Percentiles rank a stretch among this genome's conserved stretches.
phyloP scores from a whole-genome alignment of 164 flowering plant species.

The Cinnamomum chago region DNA sequence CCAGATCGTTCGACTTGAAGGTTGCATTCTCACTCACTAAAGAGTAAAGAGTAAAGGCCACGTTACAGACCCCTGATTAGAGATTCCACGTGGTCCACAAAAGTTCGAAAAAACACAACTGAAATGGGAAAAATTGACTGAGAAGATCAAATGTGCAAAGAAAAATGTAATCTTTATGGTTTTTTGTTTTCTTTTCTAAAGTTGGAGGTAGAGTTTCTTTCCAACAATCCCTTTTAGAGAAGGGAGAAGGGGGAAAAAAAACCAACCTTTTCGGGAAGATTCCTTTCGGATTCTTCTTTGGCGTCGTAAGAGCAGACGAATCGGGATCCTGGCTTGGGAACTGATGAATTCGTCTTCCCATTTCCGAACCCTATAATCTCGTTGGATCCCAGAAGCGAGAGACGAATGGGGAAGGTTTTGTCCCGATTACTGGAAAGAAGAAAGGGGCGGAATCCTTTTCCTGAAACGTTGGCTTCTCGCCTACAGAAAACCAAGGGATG shows the following conservation, averaged over 20 bases:
- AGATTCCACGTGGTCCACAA: too few species aligned
- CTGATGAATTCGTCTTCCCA: neutral
- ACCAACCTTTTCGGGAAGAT: constrained; percentile 23
- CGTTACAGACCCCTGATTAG: too few species aligned
- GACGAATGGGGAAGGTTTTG: neutral
- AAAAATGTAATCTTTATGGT: neutral
- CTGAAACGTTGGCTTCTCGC: neutral
- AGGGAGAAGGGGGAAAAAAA: neutral
- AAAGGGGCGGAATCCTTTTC: too few species aligned
- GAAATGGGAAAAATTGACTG: neutral
- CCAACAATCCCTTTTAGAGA: neutral
- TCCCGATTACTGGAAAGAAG: too few species aligned
- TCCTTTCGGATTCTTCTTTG: constrained; percentile 22
- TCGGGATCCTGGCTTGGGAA: constrained; percentile 13
- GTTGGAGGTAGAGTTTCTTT: neutral
- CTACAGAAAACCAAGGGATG: constrained; percentile 8
- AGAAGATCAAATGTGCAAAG: neutral
- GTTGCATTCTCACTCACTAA: too few species aligned
- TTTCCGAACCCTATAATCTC: constrained; percentile 7
- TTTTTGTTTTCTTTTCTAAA: too few species aligned
- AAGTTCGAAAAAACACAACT: too few species aligned
- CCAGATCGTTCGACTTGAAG: too few species aligned
- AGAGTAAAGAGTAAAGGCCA: too few species aligned
- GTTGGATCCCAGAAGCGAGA: constrained; percentile 4
- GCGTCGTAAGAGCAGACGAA: constrained; percentile 26